phyloP scores from a whole-genome alignment of 192 early-diverging fungal genomes.

The Dissophora globulifera region DNA sequence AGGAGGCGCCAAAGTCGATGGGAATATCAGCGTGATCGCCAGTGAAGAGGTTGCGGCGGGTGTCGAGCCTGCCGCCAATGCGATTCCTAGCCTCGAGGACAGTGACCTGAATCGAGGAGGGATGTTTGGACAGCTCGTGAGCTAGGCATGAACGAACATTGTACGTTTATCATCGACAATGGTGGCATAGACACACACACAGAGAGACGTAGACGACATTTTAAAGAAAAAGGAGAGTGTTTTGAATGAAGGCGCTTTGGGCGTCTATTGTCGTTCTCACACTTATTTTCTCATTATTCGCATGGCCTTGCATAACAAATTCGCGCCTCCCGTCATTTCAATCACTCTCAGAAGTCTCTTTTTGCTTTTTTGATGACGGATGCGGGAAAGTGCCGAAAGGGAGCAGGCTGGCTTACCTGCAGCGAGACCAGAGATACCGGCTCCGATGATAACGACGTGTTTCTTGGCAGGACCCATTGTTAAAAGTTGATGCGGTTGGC shows the following conservation, averaged over 20 bases:
- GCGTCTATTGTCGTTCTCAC: too few species aligned
- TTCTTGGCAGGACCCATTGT: conserved; percentile 28
- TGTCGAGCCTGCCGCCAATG: conserved; percentile 46
- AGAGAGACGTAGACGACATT: not conserved
- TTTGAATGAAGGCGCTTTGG: not conserved
- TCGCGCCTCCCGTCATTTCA: too few species aligned
- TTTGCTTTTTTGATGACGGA: too few species aligned
- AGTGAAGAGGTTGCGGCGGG: conserved; percentile 32
- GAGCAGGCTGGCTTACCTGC: conserved; percentile 34
- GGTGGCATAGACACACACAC: not conserved
- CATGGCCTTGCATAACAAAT: too few species aligned
- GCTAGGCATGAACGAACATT: conserved; percentile 23
- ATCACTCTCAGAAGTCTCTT: too few species aligned
- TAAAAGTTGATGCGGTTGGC: not conserved
- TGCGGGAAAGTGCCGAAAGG: too few species aligned
- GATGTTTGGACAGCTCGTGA: conserved; percentile 52
- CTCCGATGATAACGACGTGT: conserved; percentile 52
- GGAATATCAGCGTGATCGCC: conserved; percentile 32
- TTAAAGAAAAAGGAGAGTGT: not conserved
- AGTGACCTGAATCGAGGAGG: conserved; percentile 50
- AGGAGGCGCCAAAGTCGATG: conserved; percentile 55
- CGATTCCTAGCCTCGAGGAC: conserved; percentile 48
- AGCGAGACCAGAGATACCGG: conserved; percentile 53
- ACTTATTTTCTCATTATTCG: too few species aligned
- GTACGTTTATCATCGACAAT: not conserved